These are phyloP conservation scores for Ceratocystis destructans DNA, from an alignment of 2,329 filamentous ascomycete genomes.

Conservation along the genomic window DNA sequence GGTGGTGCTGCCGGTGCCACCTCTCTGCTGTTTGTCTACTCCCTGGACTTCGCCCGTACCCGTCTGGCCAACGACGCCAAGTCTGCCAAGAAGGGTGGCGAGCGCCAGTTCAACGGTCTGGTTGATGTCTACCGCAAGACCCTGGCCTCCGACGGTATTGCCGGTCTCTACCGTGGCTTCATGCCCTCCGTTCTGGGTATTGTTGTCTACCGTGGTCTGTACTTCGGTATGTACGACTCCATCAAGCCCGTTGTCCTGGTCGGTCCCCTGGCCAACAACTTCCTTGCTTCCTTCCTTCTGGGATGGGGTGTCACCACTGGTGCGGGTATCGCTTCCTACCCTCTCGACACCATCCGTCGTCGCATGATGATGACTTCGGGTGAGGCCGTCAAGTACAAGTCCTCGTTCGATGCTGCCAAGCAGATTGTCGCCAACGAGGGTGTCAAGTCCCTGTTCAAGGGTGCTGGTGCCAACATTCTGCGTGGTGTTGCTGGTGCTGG, in stretches of 20 bases:
- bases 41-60: conserved; percentile 99
- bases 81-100: conserved; percentile 91
- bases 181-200: conserved; percentile 98
- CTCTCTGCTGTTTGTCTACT: conserved; percentile 99
- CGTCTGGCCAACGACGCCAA: conserved; percentile 99
- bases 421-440: conserved; percentile 98
- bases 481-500: conserved; percentile 99
- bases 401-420: conserved; percentile 82
- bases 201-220: conserved; percentile 99
- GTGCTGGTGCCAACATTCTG: conserved; percentile 99
- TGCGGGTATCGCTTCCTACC: conserved; percentile 99
- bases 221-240: conserved; percentile 99
- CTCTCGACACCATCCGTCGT: conserved; percentile 99
- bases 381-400: conserved; percentile 99
- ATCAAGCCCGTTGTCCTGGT: conserved; percentile 97
- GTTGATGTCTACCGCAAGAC: conserved; percentile 99
- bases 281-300: conserved; percentile 97
- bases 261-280: conserved; percentile 89
- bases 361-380: conserved; percentile 99
- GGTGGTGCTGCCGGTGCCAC: conserved; percentile 99
- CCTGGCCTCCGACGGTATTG: conserved; percentile 93
- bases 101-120: conserved; percentile 99
- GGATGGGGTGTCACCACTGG: conserved; percentile 98
- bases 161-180: conserved; percentile 99
- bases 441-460: conserved; percentile 99